phyloP scores from a whole-genome alignment of 352 stramenopile species.

The Globisporangium nagaii region DNA sequence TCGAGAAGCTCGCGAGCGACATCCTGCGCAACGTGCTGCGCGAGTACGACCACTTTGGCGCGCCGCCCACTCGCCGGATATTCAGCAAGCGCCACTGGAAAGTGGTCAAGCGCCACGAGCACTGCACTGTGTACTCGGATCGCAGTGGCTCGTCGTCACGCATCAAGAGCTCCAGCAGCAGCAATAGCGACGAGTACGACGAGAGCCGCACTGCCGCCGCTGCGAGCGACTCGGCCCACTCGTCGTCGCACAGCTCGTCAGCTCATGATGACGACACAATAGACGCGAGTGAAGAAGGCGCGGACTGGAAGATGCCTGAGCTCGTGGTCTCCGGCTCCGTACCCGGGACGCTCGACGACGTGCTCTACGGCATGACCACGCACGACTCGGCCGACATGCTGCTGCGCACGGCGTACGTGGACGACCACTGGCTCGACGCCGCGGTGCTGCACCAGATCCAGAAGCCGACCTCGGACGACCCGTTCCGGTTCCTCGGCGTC shows the following conservation, averaged over 20 bases:
- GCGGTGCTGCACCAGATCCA: slow-evolving; percentile 10
- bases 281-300: neutral
- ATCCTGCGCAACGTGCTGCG: slow-evolving; percentile 2
- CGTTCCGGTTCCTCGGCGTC: slow-evolving; percentile 15
- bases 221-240: neutral
- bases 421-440: slow-evolving; percentile 13
- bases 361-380: slow-evolving; percentile 11
- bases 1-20: slow-evolving; percentile 1
- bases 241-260: neutral
- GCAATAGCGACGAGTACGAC: slow-evolving; percentile 2
- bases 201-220: neutral
- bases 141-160: too few species aligned
- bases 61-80: neutral
- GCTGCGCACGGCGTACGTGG: slow-evolving; percentile 13
- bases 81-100: slow-evolving; percentile 10
- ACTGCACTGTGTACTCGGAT: slow-evolving; percentile 12
- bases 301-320: slow-evolving; percentile 10
- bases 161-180: neutral
- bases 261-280: neutral
- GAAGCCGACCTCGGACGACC: slow-evolving; percentile 2
- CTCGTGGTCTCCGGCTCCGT: slow-evolving; percentile 12
- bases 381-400: slow-evolving; percentile 15
- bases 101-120: slow-evolving; percentile 8
- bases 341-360: slow-evolving; percentile 10
- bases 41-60: slow-evolving; percentile 11